Conservation (phyloP, 1,139 yeast genomes). For the Geotrichum fermentans region DNA sequence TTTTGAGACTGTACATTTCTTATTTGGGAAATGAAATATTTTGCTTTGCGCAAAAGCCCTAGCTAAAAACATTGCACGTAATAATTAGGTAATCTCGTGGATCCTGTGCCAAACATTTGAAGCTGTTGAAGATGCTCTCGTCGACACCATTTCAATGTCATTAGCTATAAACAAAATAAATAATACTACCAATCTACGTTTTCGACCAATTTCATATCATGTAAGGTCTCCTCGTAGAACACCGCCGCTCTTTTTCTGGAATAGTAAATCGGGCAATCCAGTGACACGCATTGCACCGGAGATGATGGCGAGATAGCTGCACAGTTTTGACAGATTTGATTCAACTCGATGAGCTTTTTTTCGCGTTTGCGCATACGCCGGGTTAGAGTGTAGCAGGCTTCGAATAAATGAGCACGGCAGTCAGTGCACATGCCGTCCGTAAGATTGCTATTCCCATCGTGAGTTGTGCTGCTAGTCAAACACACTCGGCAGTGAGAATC, state of each 20-base stretch:
- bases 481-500: slow-evolving; percentile 31
- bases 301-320: slow-evolving; percentile 28
- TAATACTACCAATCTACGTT: neutral
- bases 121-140: too few species aligned
- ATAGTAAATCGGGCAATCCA: slow-evolving; percentile 45
- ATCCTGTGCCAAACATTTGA: too few species aligned
- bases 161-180: too few species aligned
- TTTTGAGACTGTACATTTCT: slow-evolving; percentile 2
- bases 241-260: slow-evolving; percentile 34
- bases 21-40: neutral
- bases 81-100: too few species aligned
- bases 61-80: neutral
- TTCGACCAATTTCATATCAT: neutral
- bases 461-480: slow-evolving; percentile 1
- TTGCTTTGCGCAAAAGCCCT: slow-evolving; percentile 5
- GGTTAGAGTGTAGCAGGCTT: slow-evolving; percentile 23
- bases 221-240: slow-evolving; percentile 4
- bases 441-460: neutral
- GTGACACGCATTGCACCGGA: slow-evolving; percentile 37
- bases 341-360: slow-evolving; percentile 29
- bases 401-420: slow-evolving; percentile 22
- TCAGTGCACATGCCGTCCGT: slow-evolving; percentile 22
- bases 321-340: slow-evolving; percentile 35
- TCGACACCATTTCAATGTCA: too few species aligned
- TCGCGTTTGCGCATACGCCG: slow-evolving; percentile 26